Base-by-base conservation (phyloP, 1,284 basidiomycete species). In the Garcileccinum viscosum region DNA sequence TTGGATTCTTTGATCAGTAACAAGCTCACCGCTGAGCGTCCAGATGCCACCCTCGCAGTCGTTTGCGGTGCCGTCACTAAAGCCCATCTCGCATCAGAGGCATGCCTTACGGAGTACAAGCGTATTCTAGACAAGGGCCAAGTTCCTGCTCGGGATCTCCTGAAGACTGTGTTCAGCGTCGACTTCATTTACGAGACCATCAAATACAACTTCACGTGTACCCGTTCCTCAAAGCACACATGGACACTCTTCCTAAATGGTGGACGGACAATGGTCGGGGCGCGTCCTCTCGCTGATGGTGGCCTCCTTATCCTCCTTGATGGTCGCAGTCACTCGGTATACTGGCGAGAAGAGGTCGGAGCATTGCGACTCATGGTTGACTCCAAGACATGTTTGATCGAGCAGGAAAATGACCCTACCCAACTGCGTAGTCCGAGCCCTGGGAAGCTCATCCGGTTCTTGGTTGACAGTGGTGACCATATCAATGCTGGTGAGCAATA, bases 391-490 rank as follows among this genome's bases (percentile, higher is more conserved):
- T 98, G 96, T 69, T 87, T 98, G 82, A 97, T 99, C 75, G 98
- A 99, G 84, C 97, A 99, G 83, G 98, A 99, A 88, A 98, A 98
- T 77, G 98, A 99, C 80, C 98, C 98, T 8, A 99, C 98, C 22
- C 97, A 99, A 82, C 87, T 99, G 68, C 89, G 97, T 77, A 96
- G 94, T 78, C 98, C 98, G 15, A 96, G 93, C 83, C 98, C 98
- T 32, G 98, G 98, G 64, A 99, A 99, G 85, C 90, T 99, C 62
- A 90, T 99, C 68, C 89, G 97, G 65, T 97, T 94, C 86, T 90
- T 99, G 72, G 93, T 99, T 72, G 97, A 99, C 78, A 97, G 95
- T 70, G 98, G 98, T 27, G 97, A 99, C 73, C 98, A 99, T 81
- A 89, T 99, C 82, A 93, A 94, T 71, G 95, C 96, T 71, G 97